Percentiles rank a stretch among this genome's conserved stretches.
phyloP scores from a whole-genome alignment of 495 filamentous ascomycete genomes.

The Hypomontagnella submonticulosa region DNA sequence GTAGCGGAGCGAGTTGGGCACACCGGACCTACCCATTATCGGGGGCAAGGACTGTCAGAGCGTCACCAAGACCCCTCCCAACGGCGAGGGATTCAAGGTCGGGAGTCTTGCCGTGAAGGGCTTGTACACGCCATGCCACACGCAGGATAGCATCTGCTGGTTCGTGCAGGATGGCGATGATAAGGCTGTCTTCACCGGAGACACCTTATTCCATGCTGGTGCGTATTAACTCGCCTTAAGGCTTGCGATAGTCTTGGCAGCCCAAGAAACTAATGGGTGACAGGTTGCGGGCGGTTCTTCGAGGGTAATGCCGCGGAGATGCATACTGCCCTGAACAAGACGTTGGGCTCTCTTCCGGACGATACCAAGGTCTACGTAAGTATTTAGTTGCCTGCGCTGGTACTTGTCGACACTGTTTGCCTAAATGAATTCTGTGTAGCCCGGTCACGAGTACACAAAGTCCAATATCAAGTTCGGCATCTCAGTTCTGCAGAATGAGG shows the following conservation, averaged over 20 bases:
- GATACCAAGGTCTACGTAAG: slow-evolving; percentile 93
- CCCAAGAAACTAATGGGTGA: slow-evolving; percentile 5
- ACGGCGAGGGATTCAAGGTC: slow-evolving; percentile 83
- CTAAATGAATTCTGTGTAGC: slow-evolving; percentile 58
- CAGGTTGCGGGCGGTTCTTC: slow-evolving; percentile 97
- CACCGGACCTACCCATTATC: slow-evolving; percentile 72
- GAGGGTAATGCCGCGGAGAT: slow-evolving; percentile 92
- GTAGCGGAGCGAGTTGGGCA: slow-evolving; percentile 74
- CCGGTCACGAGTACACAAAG: slow-evolving; percentile 97
- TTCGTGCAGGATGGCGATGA: slow-evolving; percentile 83
- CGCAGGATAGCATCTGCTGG: slow-evolving; percentile 96
- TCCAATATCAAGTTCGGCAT: slow-evolving; percentile 88
- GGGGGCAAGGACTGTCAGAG: slow-evolving; percentile 88
- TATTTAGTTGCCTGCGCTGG: slow-evolving; percentile 8
- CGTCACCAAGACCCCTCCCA: slow-evolving; percentile 76
- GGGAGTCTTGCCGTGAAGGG: slow-evolving; percentile 88
- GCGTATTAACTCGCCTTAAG: slow-evolving; percentile 24
- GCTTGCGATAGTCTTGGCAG: background rate
- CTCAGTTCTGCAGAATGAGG: slow-evolving; percentile 75
- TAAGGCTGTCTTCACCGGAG: slow-evolving; percentile 91
- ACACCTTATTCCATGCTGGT: slow-evolving; percentile 96
- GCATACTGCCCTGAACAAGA: slow-evolving; percentile 91
- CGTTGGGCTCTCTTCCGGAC: slow-evolving; percentile 81
- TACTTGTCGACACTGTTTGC: background rate
- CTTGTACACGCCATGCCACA: slow-evolving; percentile 97